Evolutionary conservation across 2,329 filamentous ascomycete genomes (phyloP), one percentile per base, ranked within the genome.

Genomic region (Penicillium sclerotiorum): DNA sequence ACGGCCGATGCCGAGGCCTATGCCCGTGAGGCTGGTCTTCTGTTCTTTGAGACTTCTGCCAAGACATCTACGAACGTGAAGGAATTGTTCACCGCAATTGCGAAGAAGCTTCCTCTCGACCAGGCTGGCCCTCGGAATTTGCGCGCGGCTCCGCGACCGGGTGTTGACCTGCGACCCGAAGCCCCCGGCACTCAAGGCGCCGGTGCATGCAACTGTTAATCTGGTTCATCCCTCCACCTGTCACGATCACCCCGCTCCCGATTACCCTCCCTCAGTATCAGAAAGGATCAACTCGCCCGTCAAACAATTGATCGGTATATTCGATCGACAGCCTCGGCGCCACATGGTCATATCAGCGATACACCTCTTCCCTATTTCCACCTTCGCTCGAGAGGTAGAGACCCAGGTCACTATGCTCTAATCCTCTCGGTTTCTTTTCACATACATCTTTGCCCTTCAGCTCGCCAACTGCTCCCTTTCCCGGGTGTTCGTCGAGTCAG

Each of bases 1-100:
- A 88, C 89, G 18, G 88, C 88, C 60, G 94, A 99, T 64, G 95
- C 94, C 59, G 91, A 96, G 75, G 90, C 92, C 47, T 99, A 99
- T 70, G 92, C 94, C 46, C 87, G 86, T 60, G 94, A 99, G 75
- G 91, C 93, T 43, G 90, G 90, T 35, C 83, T 99, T 5, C 82
- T 99, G 46, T 99, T 99, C 81, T 99, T 99, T 72, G 94, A 99
- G 75, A 99, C 94, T 3, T 96, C 92, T 9, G 94, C 94, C 59
- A 99, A 99, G 81, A 96, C 93, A 30, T 88, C 91, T 50, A 91
- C 95, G 76, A 99, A 99, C 65, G 94, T 99, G 47, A 84, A 86
- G 66, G 94, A 97, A 63, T 81, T 99, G 45, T 99, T 99, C 76
- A 96, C 93, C 35, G 91, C 91, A 50, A 97, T 99, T 69, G 94